Conservation (phyloP, 805 yeast species). For the Ogataea zsoltii region DNA sequence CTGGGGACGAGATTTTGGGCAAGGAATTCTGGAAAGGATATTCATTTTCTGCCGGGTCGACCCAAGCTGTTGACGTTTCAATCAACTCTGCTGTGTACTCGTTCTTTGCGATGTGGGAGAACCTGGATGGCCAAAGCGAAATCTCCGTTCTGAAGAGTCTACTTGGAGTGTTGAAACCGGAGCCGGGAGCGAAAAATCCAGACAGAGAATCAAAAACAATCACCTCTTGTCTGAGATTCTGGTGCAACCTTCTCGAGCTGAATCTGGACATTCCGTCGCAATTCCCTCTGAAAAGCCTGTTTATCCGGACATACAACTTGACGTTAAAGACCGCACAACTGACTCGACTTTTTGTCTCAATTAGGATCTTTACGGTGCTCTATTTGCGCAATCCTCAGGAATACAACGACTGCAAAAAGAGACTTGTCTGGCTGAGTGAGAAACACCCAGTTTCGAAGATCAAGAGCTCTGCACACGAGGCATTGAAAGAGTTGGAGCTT, state of each 20-base stretch:
- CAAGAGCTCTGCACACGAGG: constrained; percentile 21
- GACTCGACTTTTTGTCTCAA: constrained; percentile 39
- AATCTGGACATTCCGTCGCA: constrained; percentile 33
- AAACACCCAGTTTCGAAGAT: constrained; percentile 28
- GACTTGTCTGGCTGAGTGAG: constrained; percentile 25
- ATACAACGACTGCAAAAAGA: constrained; percentile 19
- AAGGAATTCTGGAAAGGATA: constrained; percentile 57
- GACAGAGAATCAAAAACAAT: constrained; percentile 25
- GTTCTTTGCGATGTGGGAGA: constrained; percentile 32
- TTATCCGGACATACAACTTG: constrained; percentile 52
- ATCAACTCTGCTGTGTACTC: constrained; percentile 43
- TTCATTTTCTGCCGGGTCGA: constrained; percentile 55
- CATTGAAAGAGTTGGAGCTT: constrained; percentile 21
- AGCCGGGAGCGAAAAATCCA: not conserved
- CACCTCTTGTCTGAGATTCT: constrained; percentile 26
- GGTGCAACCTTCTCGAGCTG: constrained; percentile 43
- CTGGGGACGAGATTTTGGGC: constrained; percentile 16
- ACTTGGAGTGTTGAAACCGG: constrained; percentile 31
- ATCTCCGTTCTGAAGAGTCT: constrained; percentile 24
- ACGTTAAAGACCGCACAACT: constrained; percentile 50
- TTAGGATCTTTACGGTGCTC: constrained; percentile 47
- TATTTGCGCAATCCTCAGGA: constrained; percentile 14
- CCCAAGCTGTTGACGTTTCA: constrained; percentile 46
- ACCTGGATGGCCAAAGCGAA: constrained; percentile 13
- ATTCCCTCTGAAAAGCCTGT: constrained; percentile 38